Conservation (phyloP, 805 yeast genomes). For the Lachancea cidri region DNA sequence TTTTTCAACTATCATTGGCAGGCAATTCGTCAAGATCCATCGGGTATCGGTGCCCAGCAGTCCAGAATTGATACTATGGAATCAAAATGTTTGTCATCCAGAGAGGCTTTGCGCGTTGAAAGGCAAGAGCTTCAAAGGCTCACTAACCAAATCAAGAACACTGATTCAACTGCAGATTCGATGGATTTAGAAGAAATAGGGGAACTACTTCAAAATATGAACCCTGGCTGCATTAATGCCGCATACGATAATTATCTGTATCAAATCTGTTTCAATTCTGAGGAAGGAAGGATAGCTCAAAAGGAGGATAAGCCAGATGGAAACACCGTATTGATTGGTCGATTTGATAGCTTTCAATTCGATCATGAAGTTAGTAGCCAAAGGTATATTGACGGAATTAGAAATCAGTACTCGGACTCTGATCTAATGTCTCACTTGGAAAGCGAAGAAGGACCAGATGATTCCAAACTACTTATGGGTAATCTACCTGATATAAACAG, state of each 20-base stretch:
- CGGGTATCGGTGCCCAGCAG: neutral
- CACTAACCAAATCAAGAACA: neutral
- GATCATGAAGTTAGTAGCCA: conserved; percentile 15
- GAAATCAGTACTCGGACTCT: conserved; percentile 18
- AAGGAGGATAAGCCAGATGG: conserved; percentile 20
- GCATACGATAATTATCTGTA: conserved; percentile 22
- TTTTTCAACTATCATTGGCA: neutral
- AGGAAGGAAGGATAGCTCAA: conserved; percentile 19
- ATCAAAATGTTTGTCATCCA: conserved; percentile 2
- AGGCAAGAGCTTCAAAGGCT: neutral
- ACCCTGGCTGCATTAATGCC: conserved; percentile 8
- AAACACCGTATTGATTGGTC: conserved; percentile 25
- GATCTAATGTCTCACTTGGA: conserved; percentile 24
- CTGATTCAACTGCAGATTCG: neutral
- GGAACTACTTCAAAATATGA: conserved; percentile 3
- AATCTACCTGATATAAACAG: conserved; percentile 31
- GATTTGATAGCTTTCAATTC: conserved; percentile 10
- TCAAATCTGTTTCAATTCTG: conserved; percentile 19
- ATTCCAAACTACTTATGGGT: conserved; percentile 18
- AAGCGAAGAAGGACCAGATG: conserved; percentile 14
- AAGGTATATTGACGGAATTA: conserved; percentile 21
- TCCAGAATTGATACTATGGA: conserved; percentile 1
- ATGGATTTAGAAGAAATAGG: neutral
- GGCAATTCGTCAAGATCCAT: neutral
- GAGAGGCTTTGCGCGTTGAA: conserved; percentile 3